Conservation (phyloP, 2,329 filamentous ascomycete species). For the Coniochaeta prunicola region DNA sequence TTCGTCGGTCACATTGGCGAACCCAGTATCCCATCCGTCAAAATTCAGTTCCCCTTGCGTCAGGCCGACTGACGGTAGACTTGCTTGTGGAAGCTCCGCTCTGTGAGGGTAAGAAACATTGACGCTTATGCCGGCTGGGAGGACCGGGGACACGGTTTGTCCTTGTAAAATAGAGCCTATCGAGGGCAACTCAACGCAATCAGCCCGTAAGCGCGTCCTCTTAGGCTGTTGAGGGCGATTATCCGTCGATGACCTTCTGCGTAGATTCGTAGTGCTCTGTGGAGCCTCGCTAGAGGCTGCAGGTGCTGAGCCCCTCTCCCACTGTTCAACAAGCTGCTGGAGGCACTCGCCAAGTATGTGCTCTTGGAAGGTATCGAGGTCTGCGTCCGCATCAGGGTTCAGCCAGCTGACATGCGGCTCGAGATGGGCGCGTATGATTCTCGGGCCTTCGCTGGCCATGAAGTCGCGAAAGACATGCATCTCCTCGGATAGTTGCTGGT, state of each 20-base stretch:
- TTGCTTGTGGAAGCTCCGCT: no score
- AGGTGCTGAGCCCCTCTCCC: background rate
- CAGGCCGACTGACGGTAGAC: no score
- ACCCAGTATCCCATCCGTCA: no score
- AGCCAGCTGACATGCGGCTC: background rate
- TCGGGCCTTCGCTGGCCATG: background rate
- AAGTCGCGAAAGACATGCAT: background rate
- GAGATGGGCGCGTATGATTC: background rate
- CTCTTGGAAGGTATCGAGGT: background rate
- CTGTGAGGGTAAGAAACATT: no score
- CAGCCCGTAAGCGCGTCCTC: no score
- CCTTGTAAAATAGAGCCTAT: no score
- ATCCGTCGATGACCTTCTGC: background rate
- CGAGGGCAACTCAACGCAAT: no score
- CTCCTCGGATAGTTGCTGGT: background rate
- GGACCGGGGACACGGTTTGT: no score
- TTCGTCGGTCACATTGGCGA: no score
- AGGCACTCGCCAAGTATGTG: background rate
- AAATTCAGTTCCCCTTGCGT: no score
- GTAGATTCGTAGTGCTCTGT: background rate
- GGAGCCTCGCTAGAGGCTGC: background rate
- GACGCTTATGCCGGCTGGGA: no score
- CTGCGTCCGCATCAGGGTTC: background rate
- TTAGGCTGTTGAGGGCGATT: background rate
- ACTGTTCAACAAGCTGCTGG: background rate